Base-by-base conservation (phyloP, 2,329 filamentous ascomycete genomes). In the Cadophora luteo-olivacea region DNA sequence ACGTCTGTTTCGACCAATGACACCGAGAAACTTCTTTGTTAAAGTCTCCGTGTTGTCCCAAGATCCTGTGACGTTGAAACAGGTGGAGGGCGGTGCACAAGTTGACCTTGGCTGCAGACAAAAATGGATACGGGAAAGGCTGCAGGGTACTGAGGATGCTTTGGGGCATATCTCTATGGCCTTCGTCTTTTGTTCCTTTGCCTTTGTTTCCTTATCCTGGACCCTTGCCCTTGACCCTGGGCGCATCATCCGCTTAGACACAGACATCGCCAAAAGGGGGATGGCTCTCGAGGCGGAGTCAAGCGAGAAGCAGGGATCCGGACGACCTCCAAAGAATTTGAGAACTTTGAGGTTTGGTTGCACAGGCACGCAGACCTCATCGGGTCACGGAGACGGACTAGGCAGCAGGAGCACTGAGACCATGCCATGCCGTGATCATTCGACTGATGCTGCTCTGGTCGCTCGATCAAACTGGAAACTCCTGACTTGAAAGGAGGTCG, bases 101-200 rank as follows among this genome's bases (percentile, higher is more conserved):
- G 41, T n/a, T 19, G 25, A 25, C 36, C 51, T 60, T 65, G 41
- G 54, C 55, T 62, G 60, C 64, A 68, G 69, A 54, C 60, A 71
- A 73, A 71, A 70, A 68, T 72, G 71, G 71, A 72, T 67, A 72
- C 70, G 72, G 70, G 70, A 69, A 69, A 66, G 41, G 41, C n/a
- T 24, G 19, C 29, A 33, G 25, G 55, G 55, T 41, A 60, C n/a
- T 41, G 55, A 41, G n/a, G 55, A 60, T 24, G 36, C 14, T 19
- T 4, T 24, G 55, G 55, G 32, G 36, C 55, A 60, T 22, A 22
- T 49, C 45, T 9, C 22, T 22, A 9, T 6, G 2, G 12, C 19
- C 45, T 19, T 9, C 1, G n/a, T 2, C 41, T 16, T 48, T 19
- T 6, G 41, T 48, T 48, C 19, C 41, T 14, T 22, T 22, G 5